These are phyloP conservation scores for Naganishia kalamii DNA, from an alignment of 768 basidiomycete species.

Conservation along the genomic window DNA sequence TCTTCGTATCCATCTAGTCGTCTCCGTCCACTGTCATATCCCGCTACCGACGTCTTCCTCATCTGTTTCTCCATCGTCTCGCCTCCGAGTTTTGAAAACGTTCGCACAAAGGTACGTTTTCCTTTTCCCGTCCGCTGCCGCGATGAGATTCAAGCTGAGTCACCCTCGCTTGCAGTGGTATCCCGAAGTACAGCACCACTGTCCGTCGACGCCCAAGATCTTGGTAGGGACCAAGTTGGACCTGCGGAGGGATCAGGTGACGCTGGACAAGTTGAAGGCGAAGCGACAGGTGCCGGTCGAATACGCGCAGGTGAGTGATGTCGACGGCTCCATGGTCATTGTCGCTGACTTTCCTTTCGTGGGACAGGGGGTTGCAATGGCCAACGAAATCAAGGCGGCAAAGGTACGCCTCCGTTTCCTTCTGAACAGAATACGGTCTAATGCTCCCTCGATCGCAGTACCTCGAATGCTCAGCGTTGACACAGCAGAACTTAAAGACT, in stretches of 20 bases:
- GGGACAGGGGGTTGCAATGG: conserved; percentile 67
- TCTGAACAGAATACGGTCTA: neutral
- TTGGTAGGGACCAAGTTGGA: conserved; percentile 96
- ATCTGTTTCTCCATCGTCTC: conserved; percentile 98
- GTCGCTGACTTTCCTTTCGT: conserved; percentile 71
- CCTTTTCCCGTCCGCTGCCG: neutral
- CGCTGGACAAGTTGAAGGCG: conserved; percentile 86
- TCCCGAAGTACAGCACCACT: conserved; percentile 74
- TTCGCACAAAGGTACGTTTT: conserved; percentile 80
- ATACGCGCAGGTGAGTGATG: conserved; percentile 60
- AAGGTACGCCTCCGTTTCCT: conserved; percentile 45
- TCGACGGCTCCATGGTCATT: conserved; percentile 91
- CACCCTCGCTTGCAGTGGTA: conserved; percentile 62
- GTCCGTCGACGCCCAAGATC: conserved; percentile 85
- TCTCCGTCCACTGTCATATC: conserved; percentile 93
- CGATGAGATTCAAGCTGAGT: neutral
- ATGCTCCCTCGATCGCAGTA: neutral
- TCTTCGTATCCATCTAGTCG: conserved; percentile 48
- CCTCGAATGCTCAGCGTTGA: conserved; percentile 62
- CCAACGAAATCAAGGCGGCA: conserved; percentile 88
- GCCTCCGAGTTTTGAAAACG: conserved; percentile 97
- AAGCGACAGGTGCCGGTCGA: conserved; percentile 94
- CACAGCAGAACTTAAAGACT: conserved; percentile 96
- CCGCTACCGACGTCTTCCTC: conserved; percentile 99
- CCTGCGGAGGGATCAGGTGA: conserved; percentile 86